Percentiles rank a stretch among this genome's conserved stretches.
phyloP scores from a whole-genome alignment of 495 filamentous ascomycete species.

The Oleoguttula mirabilis region DNA sequence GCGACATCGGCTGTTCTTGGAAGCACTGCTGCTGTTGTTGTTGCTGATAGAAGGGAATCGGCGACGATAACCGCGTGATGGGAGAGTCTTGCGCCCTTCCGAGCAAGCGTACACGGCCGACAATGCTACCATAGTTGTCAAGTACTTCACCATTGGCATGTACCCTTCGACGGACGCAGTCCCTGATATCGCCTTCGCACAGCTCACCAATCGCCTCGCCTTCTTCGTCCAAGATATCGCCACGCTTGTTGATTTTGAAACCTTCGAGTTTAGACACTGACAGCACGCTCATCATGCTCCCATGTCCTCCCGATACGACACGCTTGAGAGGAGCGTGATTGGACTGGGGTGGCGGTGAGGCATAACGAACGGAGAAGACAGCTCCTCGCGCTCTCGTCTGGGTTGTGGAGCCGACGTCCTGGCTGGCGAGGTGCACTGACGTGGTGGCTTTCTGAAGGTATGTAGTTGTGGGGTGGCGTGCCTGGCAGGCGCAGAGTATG shows the following conservation, averaged over 20 bases:
- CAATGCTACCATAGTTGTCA: slow-evolving; percentile 36
- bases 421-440: too few relatives aligned
- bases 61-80: not conserved
- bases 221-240: slow-evolving; percentile 42
- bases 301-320: not conserved
- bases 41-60: not conserved
- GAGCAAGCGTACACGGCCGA: slow-evolving; percentile 33
- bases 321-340: slow-evolving; percentile 1
- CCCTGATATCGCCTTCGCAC: slow-evolving; percentile 36
- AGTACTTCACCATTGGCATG: slow-evolving; percentile 41
- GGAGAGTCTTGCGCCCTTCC: not conserved
- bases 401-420: too few relatives aligned
- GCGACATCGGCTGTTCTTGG: not conserved
- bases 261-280: slow-evolving; percentile 38
- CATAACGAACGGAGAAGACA: too few relatives aligned
- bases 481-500: too few relatives aligned
- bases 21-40: not conserved
- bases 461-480: too few relatives aligned
- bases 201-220: slow-evolving; percentile 40
- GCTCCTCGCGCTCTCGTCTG: too few relatives aligned
- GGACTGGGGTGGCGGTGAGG: not conserved
- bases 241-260: slow-evolving; percentile 42
- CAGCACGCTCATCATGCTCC: slow-evolving; percentile 27
- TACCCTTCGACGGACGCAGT: slow-evolving; percentile 37
- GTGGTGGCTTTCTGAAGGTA: too few relatives aligned